These are phyloP conservation scores for Onygena corvina DNA, from an alignment of 2,329 filamentous ascomycete species.

Conservation along the genomic window DNA sequence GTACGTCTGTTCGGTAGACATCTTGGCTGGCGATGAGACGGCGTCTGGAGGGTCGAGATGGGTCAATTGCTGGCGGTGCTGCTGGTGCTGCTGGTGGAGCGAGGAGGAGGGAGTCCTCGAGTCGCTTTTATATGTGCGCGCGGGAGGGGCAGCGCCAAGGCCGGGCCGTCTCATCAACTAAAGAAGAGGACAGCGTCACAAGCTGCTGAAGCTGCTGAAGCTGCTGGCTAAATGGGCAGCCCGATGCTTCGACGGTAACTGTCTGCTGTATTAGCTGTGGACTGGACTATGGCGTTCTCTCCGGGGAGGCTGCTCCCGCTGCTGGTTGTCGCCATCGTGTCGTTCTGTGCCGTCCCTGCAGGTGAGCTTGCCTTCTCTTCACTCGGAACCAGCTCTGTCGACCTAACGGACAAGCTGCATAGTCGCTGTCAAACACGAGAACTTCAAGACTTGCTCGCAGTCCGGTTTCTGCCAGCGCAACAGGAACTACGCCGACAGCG, in stretches of 20 bases:
- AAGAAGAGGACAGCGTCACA: too few relatives aligned
- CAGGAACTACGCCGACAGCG: slow-evolving; percentile 73
- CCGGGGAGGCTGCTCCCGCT: slow-evolving; percentile 45
- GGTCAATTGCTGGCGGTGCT: slow-evolving; percentile 3
- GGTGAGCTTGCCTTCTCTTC: slow-evolving; percentile 38
- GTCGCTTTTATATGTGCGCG: background rate
- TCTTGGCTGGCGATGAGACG: slow-evolving; percentile 38
- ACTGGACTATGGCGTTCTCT: slow-evolving; percentile 11
- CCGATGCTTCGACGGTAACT: too few relatives aligned
- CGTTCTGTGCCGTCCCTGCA: slow-evolving; percentile 51
- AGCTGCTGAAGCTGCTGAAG: too few relatives aligned
- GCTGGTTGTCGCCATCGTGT: slow-evolving; percentile 47
- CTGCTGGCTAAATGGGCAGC: too few relatives aligned
- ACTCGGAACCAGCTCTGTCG: background rate
- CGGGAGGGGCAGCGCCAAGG: slow-evolving; percentile 4
- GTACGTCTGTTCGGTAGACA: slow-evolving; percentile 82
- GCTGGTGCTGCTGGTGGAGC: background rate
- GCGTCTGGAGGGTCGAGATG: slow-evolving; percentile 11
- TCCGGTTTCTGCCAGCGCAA: slow-evolving; percentile 97
- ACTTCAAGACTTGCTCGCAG: slow-evolving; percentile 94
- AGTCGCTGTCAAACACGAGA: slow-evolving; percentile 86
- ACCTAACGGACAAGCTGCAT: slow-evolving; percentile 10
- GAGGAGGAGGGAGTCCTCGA: slow-evolving; percentile 45
- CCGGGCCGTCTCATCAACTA: too few relatives aligned
- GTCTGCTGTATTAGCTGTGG: background rate